A percentile compares a stretch with the other conserved stretches of the same genome.
Conservation (phyloP, 768 basidiomycete genomes). For the Punctularia strigosozonata region DNA sequence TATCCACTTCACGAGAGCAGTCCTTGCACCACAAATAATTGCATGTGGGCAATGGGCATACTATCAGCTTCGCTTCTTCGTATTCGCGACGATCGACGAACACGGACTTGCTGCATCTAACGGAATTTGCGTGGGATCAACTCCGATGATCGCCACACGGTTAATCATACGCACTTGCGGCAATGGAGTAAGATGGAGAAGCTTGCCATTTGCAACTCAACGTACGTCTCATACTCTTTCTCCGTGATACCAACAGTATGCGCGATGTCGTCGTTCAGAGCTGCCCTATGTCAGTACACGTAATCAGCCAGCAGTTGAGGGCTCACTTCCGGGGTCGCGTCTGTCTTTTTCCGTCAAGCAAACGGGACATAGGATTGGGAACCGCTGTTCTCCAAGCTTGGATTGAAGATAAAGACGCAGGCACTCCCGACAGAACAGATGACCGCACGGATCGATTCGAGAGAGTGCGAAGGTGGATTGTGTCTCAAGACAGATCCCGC, state of each 20-base stretch:
- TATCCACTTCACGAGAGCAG: constrained; percentile 31
- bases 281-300: constrained; percentile 13
- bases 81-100: constrained; percentile 42
- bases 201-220: constrained; percentile 33
- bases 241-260: constrained; percentile 34
- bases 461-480: constrained; percentile 29
- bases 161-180: constrained; percentile 28
- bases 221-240: constrained; percentile 26
- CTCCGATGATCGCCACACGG: background rate
- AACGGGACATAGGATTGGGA: constrained; percentile 50
- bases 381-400: constrained; percentile 39
- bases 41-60: constrained; percentile 39
- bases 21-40: constrained; percentile 47
- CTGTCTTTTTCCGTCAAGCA: constrained; percentile 26
- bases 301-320: background rate
- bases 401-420: constrained; percentile 27
- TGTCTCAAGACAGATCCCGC: constrained; percentile 45
- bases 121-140: background rate
- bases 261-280: constrained; percentile 27
- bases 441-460: constrained; percentile 31
- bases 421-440: constrained; percentile 45
- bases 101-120: constrained; percentile 36
- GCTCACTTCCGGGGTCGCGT: constrained; percentile 21
- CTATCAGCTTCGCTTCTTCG: constrained; percentile 24
- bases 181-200: constrained; percentile 36